These are phyloP conservation scores for Fusarium miscanthi DNA, from an alignment of 2,329 filamentous ascomycete genomes.

Conservation along the genomic window DNA sequence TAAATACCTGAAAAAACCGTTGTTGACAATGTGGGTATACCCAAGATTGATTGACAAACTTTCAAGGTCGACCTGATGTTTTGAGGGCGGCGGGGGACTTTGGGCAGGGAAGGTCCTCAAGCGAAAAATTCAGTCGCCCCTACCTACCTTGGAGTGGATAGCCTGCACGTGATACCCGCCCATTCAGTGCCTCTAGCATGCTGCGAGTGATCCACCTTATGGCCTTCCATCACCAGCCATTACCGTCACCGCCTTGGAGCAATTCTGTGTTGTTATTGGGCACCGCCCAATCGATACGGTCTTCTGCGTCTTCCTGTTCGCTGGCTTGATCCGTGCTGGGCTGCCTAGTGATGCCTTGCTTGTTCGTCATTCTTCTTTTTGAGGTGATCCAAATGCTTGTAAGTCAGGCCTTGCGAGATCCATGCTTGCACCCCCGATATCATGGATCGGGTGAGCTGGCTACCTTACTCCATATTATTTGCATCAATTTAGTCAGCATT, in stretches of 20 bases:
- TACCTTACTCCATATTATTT: neutral
- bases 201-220: slow-evolving; percentile 30
- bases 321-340: slow-evolving; percentile 14
- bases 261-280: slow-evolving; percentile 40
- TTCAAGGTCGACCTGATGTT: slow-evolving; percentile 54
- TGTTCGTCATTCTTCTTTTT: slow-evolving; percentile 9
- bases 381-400: slow-evolving; percentile 8
- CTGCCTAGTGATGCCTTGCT: slow-evolving; percentile 32
- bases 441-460: slow-evolving; percentile 12
- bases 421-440: slow-evolving; percentile 21
- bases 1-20: slow-evolving; percentile 45
- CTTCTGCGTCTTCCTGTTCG: slow-evolving; percentile 26
- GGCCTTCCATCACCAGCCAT: slow-evolving; percentile 28
- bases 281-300: slow-evolving; percentile 18
- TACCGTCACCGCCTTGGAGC: slow-evolving; percentile 45
- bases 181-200: slow-evolving; percentile 25
- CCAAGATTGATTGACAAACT: slow-evolving; percentile 51
- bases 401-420: slow-evolving; percentile 4
- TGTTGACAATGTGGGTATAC: slow-evolving; percentile 46
- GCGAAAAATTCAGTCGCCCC: slow-evolving; percentile 58
- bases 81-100: slow-evolving; percentile 57
- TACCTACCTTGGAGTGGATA: slow-evolving; percentile 38
- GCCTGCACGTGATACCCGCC: slow-evolving; percentile 50
- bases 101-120: slow-evolving; percentile 51
- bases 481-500: slow-evolving; percentile 30